Evolutionary conservation across 805 yeast species (phyloP), one percentile per base, ranked within the genome.

Genomic region (Saturnispora kantuleensis): DNA sequence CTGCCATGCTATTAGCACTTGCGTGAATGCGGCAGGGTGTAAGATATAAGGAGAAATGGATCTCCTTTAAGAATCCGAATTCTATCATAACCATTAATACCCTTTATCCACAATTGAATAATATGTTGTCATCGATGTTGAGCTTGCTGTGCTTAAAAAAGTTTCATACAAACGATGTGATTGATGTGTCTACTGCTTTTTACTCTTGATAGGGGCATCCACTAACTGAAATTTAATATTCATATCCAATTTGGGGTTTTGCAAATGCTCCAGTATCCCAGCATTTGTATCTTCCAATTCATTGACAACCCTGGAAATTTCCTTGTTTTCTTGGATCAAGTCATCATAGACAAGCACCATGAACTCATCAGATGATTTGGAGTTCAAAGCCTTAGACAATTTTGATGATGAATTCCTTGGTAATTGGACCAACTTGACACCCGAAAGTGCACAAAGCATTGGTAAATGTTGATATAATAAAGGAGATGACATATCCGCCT

Each of bases 401-500:
- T 37, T 47, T n/a, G 21, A 32, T 26, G 57, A 52, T 4, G 64
- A 54, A 9, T 67, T 74, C 45, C 65, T 67, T 2, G 88, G 88
- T 21, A 83, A 62, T 49, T 77, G 82, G 2, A 82, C 68, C 37
- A 82, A 60, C 48, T 76, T 79, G 4, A 77, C 77, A 0, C 71
- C 65, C 0, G 83, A 70, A 21, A 76, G 64, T 44, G 62, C 70
- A 21, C 76, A 59, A 32, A 83, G 58, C 2, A 73, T 62, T 0
- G 90, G 90, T 35, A 82, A 67, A 40, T 75, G 81, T 48, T 73
- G 70, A 5, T 74, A 63, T 35, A 82, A 53, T 1, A 82, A 60
- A 1, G 84, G 77, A 11, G 53, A 53, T 1, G 59, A 41, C 38
- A 60, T 39, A 34, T 61, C 64, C 15, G 41, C 41, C 50, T 73